A percentile compares a stretch with the other conserved stretches of the same genome.
Evolutionary conservation across 148 eudicot species (phyloP).

Genomic region (Salicornia ramosissima): DNA sequence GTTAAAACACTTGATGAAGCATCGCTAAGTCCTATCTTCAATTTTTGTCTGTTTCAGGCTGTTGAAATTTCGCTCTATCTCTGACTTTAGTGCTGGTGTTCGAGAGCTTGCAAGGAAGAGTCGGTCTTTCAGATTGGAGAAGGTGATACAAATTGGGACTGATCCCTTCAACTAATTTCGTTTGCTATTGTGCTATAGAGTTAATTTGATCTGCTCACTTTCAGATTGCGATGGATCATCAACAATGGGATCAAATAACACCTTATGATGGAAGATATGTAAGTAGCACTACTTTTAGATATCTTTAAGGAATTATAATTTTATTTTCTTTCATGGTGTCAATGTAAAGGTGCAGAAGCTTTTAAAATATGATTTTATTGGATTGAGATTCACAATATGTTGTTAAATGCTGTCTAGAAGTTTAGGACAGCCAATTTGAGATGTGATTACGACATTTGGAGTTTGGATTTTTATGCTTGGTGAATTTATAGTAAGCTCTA

Average conservation of each 20-base stretch:
- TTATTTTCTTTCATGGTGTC: not conserved
- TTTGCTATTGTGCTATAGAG: not conserved
- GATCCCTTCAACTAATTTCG: not conserved
- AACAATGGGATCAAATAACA: constrained; percentile 39
- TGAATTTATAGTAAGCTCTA: not conserved
- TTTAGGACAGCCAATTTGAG: not conserved
- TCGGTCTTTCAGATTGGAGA: constrained; percentile 44
- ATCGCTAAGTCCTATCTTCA: not conserved
- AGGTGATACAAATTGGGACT: constrained; percentile 30
- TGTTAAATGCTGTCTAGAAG: not conserved
- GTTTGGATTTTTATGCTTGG: not conserved
- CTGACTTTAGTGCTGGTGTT: constrained; percentile 37
- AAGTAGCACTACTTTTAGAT: constrained; percentile 28
- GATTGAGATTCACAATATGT: not conserved
- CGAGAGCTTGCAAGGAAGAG: constrained; percentile 39
- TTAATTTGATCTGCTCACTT: constrained; percentile 21
- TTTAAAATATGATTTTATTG: not conserved
- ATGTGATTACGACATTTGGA: no score
- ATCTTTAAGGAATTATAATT: not conserved
- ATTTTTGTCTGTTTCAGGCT: constrained; percentile 37
- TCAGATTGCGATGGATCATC: constrained; percentile 41
- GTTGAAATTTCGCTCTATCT: constrained; percentile 46
- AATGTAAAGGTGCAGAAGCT: no score
- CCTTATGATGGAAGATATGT: constrained; percentile 60
- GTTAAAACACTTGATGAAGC: not conserved